Percentiles rank a stretch among this genome's conserved stretches.
Conservation (phyloP, 2,329 filamentous ascomycete species). For the Paraphoma sp. region DNA sequence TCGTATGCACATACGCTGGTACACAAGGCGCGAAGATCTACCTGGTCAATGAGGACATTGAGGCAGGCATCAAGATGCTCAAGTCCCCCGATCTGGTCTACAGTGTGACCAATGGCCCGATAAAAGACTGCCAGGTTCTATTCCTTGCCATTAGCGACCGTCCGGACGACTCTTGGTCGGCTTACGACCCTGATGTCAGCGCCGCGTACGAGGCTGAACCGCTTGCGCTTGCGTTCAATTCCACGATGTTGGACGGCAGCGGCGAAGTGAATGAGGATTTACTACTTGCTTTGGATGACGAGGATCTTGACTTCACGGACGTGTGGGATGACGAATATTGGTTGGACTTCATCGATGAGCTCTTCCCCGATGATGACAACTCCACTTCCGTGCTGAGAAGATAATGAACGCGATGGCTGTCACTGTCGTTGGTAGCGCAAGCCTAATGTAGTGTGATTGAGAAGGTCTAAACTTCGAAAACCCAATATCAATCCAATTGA, state of each 20-base stretch:
- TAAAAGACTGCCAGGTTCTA: neutral
- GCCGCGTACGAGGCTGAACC: neutral
- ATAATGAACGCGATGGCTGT: no score
- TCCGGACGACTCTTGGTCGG: neutral
- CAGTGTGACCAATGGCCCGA: neutral
- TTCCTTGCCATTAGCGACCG: neutral
- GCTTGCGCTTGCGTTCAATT: neutral
- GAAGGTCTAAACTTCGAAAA: no score
- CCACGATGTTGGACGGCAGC: neutral
- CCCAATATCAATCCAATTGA: no score
- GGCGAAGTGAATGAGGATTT: neutral
- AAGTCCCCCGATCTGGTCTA: neutral
- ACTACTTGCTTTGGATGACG: neutral
- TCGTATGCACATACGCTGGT: neutral
- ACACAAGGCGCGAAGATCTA: neutral
- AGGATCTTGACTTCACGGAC: neutral
- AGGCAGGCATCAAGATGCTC: neutral
- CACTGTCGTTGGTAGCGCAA: no score
- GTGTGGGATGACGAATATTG: neutral
- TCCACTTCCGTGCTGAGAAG: no score
- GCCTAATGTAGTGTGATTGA: no score
- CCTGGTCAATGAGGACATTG: neutral
- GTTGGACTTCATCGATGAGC: neutral
- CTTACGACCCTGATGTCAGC: neutral
- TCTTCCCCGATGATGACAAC: neutral